These are phyloP conservation scores for Paulownia fortunei DNA, from an alignment of 257 asterid genomes.

Conservation along the genomic window DNA sequence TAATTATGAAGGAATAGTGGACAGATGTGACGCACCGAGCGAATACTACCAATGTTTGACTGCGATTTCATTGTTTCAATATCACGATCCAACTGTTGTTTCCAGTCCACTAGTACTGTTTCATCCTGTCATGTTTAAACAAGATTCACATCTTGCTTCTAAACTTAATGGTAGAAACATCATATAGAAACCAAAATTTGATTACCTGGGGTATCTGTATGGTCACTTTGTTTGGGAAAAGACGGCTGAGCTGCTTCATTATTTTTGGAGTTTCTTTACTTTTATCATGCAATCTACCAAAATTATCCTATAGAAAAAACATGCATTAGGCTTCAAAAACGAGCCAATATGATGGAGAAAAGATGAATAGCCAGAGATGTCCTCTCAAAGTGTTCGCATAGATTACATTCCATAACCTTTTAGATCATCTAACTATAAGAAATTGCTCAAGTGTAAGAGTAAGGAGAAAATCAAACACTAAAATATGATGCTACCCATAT, in stretches of 20 bases:
- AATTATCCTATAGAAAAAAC: conserved; percentile 60
- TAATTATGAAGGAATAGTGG: not conserved
- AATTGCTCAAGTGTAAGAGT: not conserved
- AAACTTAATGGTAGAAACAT: not conserved
- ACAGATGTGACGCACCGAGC: conserved; percentile 56
- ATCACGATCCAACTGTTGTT: conserved; percentile 85
- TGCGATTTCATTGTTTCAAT: conserved; percentile 82
- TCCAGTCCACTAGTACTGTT: conserved; percentile 76
- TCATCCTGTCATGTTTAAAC: conserved; percentile 67
- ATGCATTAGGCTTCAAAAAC: conserved; percentile 11
- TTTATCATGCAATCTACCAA: conserved; percentile 82
- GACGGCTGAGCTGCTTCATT: conserved; percentile 82
- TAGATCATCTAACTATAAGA: conserved; percentile 1
- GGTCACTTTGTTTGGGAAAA: conserved; percentile 91
- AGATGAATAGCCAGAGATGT: not conserved
- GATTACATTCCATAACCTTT: conserved; percentile 13
- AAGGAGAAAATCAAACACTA: not conserved
- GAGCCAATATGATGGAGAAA: not conserved
- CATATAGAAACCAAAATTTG: conserved; percentile 6
- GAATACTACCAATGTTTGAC: conserved; percentile 74
- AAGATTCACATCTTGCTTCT: conserved; percentile 12
- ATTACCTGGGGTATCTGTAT: conserved; percentile 93
- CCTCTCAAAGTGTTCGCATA: not conserved
- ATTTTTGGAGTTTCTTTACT: conserved; percentile 87
- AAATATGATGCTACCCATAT: not conserved